Percentiles rank a stretch among this genome's conserved stretches.
Evolutionary conservation across 257 asterid genomes (phyloP).

Genomic region (Galeopsis tetrahit): DNA sequence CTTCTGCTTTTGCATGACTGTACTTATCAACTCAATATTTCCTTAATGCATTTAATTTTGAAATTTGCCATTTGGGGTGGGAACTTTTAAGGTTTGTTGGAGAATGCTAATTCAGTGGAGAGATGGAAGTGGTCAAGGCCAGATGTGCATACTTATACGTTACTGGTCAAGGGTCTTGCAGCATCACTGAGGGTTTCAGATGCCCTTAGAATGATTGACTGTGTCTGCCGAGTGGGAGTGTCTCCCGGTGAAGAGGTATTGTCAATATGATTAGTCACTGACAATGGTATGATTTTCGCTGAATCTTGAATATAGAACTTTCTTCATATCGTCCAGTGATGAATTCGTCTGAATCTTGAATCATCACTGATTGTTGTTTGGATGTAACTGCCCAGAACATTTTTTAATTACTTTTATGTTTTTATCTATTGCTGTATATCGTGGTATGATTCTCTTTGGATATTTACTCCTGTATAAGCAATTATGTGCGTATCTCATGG

Average conservation of each 20-base stretch:
- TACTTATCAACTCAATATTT: not conserved
- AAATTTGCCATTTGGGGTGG: slow-evolving; percentile 22
- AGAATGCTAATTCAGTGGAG: slow-evolving; percentile 45
- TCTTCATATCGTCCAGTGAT: not conserved
- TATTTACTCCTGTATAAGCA: slow-evolving; percentile 12
- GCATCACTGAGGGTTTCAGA: slow-evolving; percentile 76
- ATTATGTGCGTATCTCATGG: not conserved
- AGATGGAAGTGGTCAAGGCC: slow-evolving; percentile 98
- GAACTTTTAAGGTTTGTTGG: slow-evolving; percentile 45
- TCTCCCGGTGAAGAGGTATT: slow-evolving; percentile 88
- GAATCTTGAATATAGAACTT: not conserved
- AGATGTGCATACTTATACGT: slow-evolving; percentile 64
- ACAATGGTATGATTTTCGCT: slow-evolving; percentile 11
- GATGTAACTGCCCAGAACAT: not conserved
- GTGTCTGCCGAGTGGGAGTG: slow-evolving; percentile 85
- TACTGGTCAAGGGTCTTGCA: slow-evolving; percentile 78
- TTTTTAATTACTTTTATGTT: not conserved
- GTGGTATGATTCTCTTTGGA: slow-evolving; percentile 22
- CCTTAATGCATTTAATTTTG: not conserved
- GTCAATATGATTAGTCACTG: not conserved
- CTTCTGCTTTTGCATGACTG: not conserved
- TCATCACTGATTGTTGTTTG: slow-evolving; percentile 9
- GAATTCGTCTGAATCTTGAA: slow-evolving; percentile 7
- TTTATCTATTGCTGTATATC: not conserved
- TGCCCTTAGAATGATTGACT: slow-evolving; percentile 70